These are phyloP conservation scores for Aquilaria agallochum DNA, from an alignment of 441 rosid genomes.

Conservation along the genomic window DNA sequence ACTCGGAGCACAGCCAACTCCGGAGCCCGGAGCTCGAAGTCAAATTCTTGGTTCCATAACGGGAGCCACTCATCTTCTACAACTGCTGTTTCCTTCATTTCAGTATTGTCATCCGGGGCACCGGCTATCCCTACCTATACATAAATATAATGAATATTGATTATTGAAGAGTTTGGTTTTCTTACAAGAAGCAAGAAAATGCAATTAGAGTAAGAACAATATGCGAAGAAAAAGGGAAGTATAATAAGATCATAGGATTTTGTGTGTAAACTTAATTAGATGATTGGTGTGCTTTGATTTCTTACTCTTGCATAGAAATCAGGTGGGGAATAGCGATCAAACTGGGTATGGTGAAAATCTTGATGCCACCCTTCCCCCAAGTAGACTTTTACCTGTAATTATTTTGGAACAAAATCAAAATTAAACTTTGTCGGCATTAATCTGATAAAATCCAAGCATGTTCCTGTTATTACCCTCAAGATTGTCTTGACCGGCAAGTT, in stretches of 20 bases:
- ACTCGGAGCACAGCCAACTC: slow-evolving; percentile 64
- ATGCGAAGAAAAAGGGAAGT: no score
- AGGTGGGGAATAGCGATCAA: slow-evolving; percentile 75
- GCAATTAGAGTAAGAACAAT: no score
- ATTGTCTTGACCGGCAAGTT: slow-evolving; percentile 22
- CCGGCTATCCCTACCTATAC: slow-evolving; percentile 67
- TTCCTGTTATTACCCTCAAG: slow-evolving; percentile 35
- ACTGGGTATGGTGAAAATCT: slow-evolving; percentile 52
- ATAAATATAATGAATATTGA: background rate
- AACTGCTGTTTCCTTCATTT: slow-evolving; percentile 23
- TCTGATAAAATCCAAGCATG: slow-evolving; percentile 2
- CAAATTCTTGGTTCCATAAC: slow-evolving; percentile 63
- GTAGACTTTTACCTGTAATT: slow-evolving; percentile 50
- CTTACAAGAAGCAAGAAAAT: no score
- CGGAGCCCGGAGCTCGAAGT: slow-evolving; percentile 50
- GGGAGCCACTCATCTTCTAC: slow-evolving; percentile 69
- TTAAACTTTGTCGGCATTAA: background rate
- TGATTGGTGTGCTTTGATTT: background rate
- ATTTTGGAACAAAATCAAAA: no score
- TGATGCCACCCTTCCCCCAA: slow-evolving; percentile 76
- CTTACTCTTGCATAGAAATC: slow-evolving; percentile 71
- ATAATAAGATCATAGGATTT: no score
- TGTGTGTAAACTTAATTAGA: no score
- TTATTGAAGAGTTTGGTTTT: background rate
- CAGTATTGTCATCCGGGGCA: slow-evolving; percentile 34